Base-by-base conservation (phyloP, 2,329 filamentous ascomycete genomes). In the Conoideocrella luteorostrata region DNA sequence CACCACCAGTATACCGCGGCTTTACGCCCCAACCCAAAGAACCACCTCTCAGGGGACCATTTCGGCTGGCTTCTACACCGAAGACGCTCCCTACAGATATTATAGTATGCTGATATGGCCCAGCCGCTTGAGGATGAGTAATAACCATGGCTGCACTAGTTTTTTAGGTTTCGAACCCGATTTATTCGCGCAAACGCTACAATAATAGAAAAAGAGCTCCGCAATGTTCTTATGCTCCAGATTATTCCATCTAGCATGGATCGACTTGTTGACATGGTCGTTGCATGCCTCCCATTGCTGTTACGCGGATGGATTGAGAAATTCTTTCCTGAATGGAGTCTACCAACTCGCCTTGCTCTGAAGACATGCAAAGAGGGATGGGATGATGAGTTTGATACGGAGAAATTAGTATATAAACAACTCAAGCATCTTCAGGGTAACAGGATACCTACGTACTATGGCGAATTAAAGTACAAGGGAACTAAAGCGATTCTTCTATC, bases 331-430 rank as follows among this genome's bases (percentile, higher is more conserved):
- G 41, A 51, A 36, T 55, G 43, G 45, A 32, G 9, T 23, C 29
- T 54, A 15, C 50, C 51, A 7, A 13, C 47, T 9, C 33, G 37
- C n/a, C 47, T 50, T 22, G 50, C 55, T 28, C 21, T 54, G 10
- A 56, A 52, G 43, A 47, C 40, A 35, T 37, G 52, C 37, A 56
- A 54, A 38, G 26, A 44, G 24, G 49, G 47, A 24, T 59, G 53
- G 56, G 55, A 58, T 15, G 47, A 52, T n/a, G 56, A 58, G 30
- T 59, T 58, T 30, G 48, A 53, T 20, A 45, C 45, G n/a, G 53
- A 59, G 46, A 38, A 47, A 22, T 45, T 50, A 13, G 43, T 47
- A 7, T 58, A 58, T 37, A 33, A 50, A 7, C 50, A 43, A 21
- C 42, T 56, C 6, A 36, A 47, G n/a, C 44, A 40, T 13, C 24